phyloP scores from a whole-genome alignment of 257 asterid genomes.

The Eustoma russellianum region DNA sequence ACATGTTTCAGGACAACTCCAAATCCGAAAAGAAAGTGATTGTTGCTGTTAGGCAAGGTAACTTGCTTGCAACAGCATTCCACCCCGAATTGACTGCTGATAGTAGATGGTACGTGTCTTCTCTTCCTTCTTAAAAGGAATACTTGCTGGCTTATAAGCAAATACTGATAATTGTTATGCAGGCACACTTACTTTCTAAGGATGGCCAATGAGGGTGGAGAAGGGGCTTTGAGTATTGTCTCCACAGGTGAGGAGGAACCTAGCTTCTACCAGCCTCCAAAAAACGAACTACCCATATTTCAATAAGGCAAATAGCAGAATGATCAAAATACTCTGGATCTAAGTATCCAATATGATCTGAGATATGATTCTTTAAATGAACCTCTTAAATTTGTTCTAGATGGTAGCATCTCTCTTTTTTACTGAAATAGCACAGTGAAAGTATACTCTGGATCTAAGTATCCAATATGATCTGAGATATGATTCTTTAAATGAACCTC shows the following conservation, averaged over 20 bases:
- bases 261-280: conserved; percentile 14
- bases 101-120: too few species aligned
- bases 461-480: too few species aligned
- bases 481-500: too few species aligned
- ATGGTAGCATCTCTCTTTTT: too few species aligned
- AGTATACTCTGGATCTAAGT: too few species aligned
- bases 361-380: too few species aligned
- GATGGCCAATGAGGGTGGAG: conserved; percentile 46
- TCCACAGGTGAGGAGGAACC: conserved; percentile 18
- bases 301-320: conserved; percentile 14
- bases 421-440: too few species aligned
- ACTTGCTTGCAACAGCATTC: conserved; percentile 96
- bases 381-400: too few species aligned
- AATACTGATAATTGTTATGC: conserved; percentile 9
- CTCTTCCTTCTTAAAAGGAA: not conserved
- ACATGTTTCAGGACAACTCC: conserved; percentile 35
- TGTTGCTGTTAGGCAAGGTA: conserved; percentile 93
- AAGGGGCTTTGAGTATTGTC: conserved; percentile 39
- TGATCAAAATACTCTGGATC: too few species aligned
- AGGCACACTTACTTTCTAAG: conserved; percentile 83
- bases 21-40: conserved; percentile 45
- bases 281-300: conserved; percentile 41
- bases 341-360: too few species aligned
- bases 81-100: conserved; percentile 99
- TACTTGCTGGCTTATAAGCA: not conserved